Evolutionary conservation across 441 rosid genomes (phyloP).

Genomic region (Pelargonium fulgidum): DNA sequence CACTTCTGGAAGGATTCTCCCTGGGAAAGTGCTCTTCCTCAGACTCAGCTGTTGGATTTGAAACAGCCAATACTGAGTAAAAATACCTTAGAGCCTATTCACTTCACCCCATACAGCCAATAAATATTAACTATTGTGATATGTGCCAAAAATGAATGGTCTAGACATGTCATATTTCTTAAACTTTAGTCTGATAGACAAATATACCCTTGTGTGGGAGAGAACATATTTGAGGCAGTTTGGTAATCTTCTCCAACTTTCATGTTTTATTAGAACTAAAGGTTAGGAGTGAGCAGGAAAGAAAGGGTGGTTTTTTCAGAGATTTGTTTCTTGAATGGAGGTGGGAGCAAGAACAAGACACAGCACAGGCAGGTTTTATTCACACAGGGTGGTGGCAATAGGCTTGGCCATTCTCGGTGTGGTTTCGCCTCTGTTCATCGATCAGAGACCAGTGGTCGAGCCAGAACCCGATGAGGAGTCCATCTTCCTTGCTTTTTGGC

Average conservation of each 20-base stretch:
- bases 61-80: not conserved
- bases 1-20: constrained; percentile 28
- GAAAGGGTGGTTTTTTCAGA: constrained; percentile 7
- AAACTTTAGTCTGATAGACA: not conserved
- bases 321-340: constrained; percentile 31
- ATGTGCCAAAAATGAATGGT: no score
- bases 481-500: constrained; percentile 33
- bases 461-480: constrained; percentile 43
- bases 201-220: not conserved
- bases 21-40: constrained; percentile 1
- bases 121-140: no score
- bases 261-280: not conserved
- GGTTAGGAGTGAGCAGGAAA: constrained; percentile 5
- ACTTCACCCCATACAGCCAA: not conserved
- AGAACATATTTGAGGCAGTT: no score
- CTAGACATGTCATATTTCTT: not conserved
- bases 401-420: constrained; percentile 50
- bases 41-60: constrained; percentile 7
- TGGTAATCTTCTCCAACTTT: not conserved
- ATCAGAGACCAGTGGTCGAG: constrained; percentile 35
- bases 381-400: constrained; percentile 48
- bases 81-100: not conserved
- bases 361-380: constrained; percentile 34
- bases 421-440: constrained; percentile 69
- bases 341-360: constrained; percentile 18